Percentiles rank a stretch among this genome's conserved stretches.
phyloP scores from a whole-genome alignment of 2,329 filamentous ascomycete species.

The Leptographium wingfieldii region DNA sequence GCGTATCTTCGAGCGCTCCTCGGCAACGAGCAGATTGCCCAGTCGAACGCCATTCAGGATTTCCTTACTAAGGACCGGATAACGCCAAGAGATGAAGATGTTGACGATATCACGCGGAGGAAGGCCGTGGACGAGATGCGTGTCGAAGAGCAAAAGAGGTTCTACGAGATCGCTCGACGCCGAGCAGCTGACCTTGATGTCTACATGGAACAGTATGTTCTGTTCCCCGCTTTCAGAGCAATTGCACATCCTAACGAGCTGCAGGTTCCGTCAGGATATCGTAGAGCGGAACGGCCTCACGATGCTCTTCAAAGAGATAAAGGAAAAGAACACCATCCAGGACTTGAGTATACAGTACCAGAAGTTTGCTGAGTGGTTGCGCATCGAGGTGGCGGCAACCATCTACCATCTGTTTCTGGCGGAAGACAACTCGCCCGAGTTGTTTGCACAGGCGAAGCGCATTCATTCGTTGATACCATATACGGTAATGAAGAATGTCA shows the following conservation, averaged over 20 bases:
- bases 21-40: constrained; percentile 71
- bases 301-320: constrained; percentile 85
- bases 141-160: constrained; percentile 82
- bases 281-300: constrained; percentile 72
- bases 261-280: constrained; percentile 52
- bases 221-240: neutral
- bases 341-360: constrained; percentile 91
- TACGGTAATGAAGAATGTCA: constrained; percentile 87
- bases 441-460: constrained; percentile 86
- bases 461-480: constrained; percentile 95
- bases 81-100: constrained; percentile 66
- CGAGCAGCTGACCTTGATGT: constrained; percentile 87
- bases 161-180: constrained; percentile 89
- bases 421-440: constrained; percentile 92
- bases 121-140: constrained; percentile 78
- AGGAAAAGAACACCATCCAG: constrained; percentile 72
- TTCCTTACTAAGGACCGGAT: constrained; percentile 69
- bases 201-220: constrained; percentile 82
- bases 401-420: constrained; percentile 95
- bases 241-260: constrained; percentile 1
- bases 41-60: constrained; percentile 70
- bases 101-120: constrained; percentile 64
- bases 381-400: constrained; percentile 92
- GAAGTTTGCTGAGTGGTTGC: constrained; percentile 96
- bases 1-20: constrained; percentile 82